Evolutionary conservation across 2,329 filamentous ascomycete species (phyloP).

Genomic region (Neofusicoccum kwambonambiense): DNA sequence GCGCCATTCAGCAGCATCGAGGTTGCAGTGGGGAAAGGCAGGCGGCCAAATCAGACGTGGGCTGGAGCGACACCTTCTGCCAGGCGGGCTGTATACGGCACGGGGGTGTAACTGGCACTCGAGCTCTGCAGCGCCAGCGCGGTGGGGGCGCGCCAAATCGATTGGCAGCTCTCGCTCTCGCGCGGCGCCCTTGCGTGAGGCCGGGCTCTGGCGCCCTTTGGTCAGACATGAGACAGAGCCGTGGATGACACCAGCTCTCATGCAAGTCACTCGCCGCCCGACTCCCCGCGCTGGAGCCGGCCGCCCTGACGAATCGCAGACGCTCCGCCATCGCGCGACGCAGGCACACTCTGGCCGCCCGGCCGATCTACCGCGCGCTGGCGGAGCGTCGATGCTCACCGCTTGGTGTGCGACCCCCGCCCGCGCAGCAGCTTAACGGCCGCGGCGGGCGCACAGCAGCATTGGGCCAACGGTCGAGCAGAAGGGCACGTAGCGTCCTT

Average conservation of each 20-base stretch:
- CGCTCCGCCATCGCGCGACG: conserved; percentile 1
- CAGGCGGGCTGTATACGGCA: conserved; percentile 18
- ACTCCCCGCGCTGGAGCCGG: conserved; percentile 11
- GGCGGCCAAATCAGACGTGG: conserved; percentile 16
- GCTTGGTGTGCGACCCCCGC: conserved; percentile 11
- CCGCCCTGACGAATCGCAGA: conserved; percentile 16
- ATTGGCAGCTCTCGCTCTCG: conserved; percentile 17
- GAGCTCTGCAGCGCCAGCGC: conserved; percentile 2
- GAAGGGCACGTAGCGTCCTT: conserved; percentile 8
- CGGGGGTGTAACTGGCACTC: conserved; percentile 16
- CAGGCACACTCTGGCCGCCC: not conserved
- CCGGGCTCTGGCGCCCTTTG: conserved; percentile 11
- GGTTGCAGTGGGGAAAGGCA: conserved; percentile 18
- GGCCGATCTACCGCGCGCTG: not conserved
- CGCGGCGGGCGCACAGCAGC: conserved; percentile 2
- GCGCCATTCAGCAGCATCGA: conserved; percentile 17
- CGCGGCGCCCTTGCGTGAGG: conserved; percentile 13
- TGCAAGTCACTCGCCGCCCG: conserved; percentile 15
- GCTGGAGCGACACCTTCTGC: conserved; percentile 12
- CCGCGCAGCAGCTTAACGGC: conserved; percentile 9
- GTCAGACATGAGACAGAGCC: conserved; percentile 19
- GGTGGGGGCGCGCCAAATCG: conserved; percentile 17
- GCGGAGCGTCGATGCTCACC: conserved; percentile 3
- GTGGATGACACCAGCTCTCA: conserved; percentile 17
- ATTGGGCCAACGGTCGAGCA: conserved; percentile 17